Base-by-base conservation (phyloP, 164 flowering plant genomes). In the Berberis thunbergii region DNA sequence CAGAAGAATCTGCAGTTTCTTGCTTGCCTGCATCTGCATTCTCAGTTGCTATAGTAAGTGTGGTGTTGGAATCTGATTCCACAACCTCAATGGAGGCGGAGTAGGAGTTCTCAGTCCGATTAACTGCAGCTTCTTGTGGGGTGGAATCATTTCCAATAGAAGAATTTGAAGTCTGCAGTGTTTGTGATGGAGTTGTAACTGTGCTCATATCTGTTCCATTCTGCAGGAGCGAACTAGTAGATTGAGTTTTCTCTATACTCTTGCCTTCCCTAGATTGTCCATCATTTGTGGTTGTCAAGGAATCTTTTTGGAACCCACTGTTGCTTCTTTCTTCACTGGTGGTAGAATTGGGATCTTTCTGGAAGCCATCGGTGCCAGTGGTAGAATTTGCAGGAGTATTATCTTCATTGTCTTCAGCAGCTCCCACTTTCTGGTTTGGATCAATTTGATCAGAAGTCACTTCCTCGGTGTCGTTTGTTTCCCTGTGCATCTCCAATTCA, bases 201-300 rank as follows among this genome's bases (percentile, higher is more conserved):
- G 52, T 44, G 45, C n/a, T 57, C 1, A 61, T 45, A 54, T 49
- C 55, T 58, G 64, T 63, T 38, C 42, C 79, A 67, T 66, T 67
- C 63, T 68, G 64, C 44, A 26, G 54, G 13, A 58, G 56, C 41
- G 72, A 67, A 64, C 6, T 58, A 8, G 46, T 59, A 61, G 41
- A 57, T 66, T 43, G 57, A 43, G 41, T 43, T 45, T 12, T 49
- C 1, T 55, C 68, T 50, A 26, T 9, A 1, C 49, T 66, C 0
- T 70, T 69, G 52, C 69, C 70, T 53, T 12, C 61, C 53, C 74
- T 68, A 6, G 55, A 54, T 60, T 72, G 77, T 61, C 71, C 76
- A 49, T 58, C 53, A 43, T 69, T 52, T 61, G 69, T 75, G 54
- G 59, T 60, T 57, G 44, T 63, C 11, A 68, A 26, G 26, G 26